phyloP scores from a whole-genome alignment of 768 basidiomycete species.

The Sporobolomyces phaffii region DNA sequence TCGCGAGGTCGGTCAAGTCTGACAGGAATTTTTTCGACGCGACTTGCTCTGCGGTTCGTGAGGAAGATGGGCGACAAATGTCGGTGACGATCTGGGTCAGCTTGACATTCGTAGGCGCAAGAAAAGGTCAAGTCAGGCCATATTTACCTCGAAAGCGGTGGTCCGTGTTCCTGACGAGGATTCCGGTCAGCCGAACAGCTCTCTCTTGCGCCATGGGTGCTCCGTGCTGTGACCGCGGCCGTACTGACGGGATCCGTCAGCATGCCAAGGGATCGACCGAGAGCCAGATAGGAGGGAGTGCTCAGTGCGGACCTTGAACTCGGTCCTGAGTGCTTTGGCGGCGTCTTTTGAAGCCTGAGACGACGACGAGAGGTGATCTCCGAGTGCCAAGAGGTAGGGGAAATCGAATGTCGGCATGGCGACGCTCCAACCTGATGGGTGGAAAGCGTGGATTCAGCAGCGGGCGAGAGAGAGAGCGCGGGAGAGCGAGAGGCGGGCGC shows the following conservation, averaged over 20 bases:
- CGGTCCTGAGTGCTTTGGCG: slow-evolving; percentile 34
- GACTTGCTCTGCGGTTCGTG: slow-evolving; percentile 26
- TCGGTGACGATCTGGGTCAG: too few species aligned
- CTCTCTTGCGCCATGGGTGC: slow-evolving; percentile 15
- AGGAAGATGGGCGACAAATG: not conserved
- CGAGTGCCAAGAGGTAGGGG: slow-evolving; percentile 20
- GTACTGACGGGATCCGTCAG: not conserved
- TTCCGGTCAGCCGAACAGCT: slow-evolving; percentile 9
- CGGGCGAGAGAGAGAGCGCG: too few species aligned
- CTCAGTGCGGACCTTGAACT: slow-evolving; percentile 31
- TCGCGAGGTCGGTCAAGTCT: slow-evolving; percentile 16
- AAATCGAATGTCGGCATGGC: slow-evolving; percentile 30
- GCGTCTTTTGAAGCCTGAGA: slow-evolving; percentile 21
- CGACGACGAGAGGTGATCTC: slow-evolving; percentile 19
- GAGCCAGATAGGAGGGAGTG: not conserved
- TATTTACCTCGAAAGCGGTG: slow-evolving; percentile 31
- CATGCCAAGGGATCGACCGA: not conserved
- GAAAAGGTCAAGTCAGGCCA: not conserved
- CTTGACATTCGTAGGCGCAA: too few species aligned
- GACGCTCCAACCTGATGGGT: slow-evolving; percentile 31
- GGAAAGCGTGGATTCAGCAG: too few species aligned
- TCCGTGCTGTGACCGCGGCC: slow-evolving; percentile 1
- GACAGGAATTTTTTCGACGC: slow-evolving; percentile 38
- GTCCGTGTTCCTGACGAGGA: slow-evolving; percentile 33
- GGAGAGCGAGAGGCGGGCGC: not conserved